Conservation (phyloP, 2,329 filamentous ascomycete species). For the Simplicillium aogashimaense region DNA sequence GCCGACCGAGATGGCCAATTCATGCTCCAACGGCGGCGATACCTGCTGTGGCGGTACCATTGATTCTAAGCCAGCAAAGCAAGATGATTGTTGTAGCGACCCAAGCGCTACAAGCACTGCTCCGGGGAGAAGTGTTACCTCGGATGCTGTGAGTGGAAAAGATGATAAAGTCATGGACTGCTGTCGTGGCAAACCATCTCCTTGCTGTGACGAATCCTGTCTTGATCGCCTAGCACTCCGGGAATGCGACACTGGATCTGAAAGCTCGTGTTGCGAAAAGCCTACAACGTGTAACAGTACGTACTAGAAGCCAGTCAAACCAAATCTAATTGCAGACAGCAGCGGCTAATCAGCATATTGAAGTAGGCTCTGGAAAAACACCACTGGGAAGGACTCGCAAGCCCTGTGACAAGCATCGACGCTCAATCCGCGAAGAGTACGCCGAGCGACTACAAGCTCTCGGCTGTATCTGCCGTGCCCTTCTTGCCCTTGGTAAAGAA, state of each 20-base stretch:
- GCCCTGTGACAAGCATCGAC: constrained; percentile 26
- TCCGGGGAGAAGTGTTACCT: not conserved
- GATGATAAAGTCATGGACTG: constrained; percentile 17
- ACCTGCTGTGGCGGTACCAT: not conserved
- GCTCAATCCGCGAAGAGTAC: constrained; percentile 26
- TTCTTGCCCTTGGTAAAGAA: constrained; percentile 40
- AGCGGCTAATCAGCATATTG: not conserved
- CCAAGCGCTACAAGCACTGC: not conserved
- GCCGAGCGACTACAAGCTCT: constrained; percentile 32
- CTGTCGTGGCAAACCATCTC: constrained; percentile 27
- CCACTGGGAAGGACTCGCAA: constrained; percentile 6
- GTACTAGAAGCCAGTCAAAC: no score
- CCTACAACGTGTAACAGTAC: not conserved
- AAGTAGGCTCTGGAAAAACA: no score
- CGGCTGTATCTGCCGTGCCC: constrained; percentile 43
- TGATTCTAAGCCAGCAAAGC: not conserved
- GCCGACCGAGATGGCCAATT: not conserved
- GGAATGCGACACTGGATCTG: constrained; percentile 18
- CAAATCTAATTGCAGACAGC: no score
- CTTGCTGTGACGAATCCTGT: constrained; percentile 32
- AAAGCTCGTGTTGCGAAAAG: not conserved
- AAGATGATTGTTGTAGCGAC: not conserved
- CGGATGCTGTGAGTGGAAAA: not conserved
- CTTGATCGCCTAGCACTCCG: constrained; percentile 32
- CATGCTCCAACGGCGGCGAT: not conserved